These are phyloP conservation scores for Catharanthus roseus DNA, from an alignment of 257 asterid species.

Conservation along the genomic window DNA sequence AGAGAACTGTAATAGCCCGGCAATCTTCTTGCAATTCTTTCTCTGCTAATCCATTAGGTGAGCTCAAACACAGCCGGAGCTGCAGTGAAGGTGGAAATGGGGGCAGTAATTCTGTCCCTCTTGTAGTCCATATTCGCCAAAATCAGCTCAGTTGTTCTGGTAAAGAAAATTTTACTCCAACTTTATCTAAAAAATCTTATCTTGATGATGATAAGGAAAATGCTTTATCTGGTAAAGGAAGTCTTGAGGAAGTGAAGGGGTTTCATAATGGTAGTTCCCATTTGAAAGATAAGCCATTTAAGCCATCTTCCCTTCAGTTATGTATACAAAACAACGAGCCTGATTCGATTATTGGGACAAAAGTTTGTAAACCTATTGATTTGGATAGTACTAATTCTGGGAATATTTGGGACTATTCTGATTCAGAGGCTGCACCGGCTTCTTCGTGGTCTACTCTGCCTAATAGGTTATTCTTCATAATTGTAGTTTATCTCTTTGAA, in stretches of 20 bases:
- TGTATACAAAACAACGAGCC: conserved; percentile 63
- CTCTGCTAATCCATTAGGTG: conserved; percentile 61
- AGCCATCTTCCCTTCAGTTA: conserved; percentile 62
- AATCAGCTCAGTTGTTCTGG: conserved; percentile 17
- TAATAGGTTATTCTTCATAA: conserved; percentile 40
- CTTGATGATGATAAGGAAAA: conserved; percentile 31
- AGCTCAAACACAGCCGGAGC: conserved; percentile 41
- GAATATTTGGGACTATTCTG: conserved; percentile 78
- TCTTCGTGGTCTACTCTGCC: conserved; percentile 92
- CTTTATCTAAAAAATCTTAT: conserved; percentile 16
- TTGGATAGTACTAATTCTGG: conserved; percentile 42
- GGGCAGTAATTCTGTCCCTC: conserved; percentile 12
- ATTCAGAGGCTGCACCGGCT: conserved; percentile 88
- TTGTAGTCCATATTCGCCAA: conserved; percentile 27
- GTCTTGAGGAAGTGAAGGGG: conserved; percentile 4
- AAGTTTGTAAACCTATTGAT: conserved; percentile 35
- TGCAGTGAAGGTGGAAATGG: conserved; percentile 27
- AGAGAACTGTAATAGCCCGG: conserved; percentile 38
- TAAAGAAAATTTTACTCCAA: conserved; percentile 50
- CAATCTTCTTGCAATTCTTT: conserved; percentile 50
- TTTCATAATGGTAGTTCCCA: conserved; percentile 12
- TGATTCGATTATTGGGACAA: conserved; percentile 44
- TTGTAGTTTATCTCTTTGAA: not conserved
- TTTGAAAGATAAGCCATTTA: conserved; percentile 37
- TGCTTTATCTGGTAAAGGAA: conserved; percentile 15